Evolutionary conservation across 345 rosid species (phyloP), one percentile per base, ranked within the genome.

Genomic region (Eucalyptus curtisii): DNA sequence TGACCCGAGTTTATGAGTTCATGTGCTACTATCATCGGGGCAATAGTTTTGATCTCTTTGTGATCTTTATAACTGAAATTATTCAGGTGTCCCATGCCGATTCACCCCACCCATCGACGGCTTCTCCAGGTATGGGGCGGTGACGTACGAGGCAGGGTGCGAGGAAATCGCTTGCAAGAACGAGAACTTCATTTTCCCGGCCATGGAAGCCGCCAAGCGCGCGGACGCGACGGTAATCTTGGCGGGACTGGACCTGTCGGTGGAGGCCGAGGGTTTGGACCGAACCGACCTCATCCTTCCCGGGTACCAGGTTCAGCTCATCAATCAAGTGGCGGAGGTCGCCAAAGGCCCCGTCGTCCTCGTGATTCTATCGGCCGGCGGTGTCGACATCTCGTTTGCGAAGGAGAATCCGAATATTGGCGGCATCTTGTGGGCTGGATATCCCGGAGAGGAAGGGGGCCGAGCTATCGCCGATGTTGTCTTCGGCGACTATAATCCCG

Each of bases 371-470:
- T 91, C 96, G 3, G 97, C 91, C 0, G 97, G 95, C 25, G 93
- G 94, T 3, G 85, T 96, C 2, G 98, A 95, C 87, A 90, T 96
- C 64, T 87, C 92, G 1, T 95, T 94, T 25, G 93, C 93, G n/a
- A 92, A 91, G 88, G 44, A 86, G 4, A 90, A 93, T 42, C 27
- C 37, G 2, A 92, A 92, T 8, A 91, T 95, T 42, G 40, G 87
- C 2, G 91, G 92, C 31, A 93, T 95, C 49, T 49, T 95, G 48
- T 96, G 98, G 97, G 98, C 92, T 17, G 97, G 97, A 44, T 94
- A 94, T 55, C 98, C 99, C 16, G 99, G 97, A 82, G 92, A 95
- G 55, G 94, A 93, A 86, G 99, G 99, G 12, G 97, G 96, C 7
- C 91, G 4, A 2, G 99, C 95, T 81, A 94, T 96, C 37, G 96